A percentile compares a stretch with the other conserved stretches of the same genome.
Evolutionary conservation across 129 eudicot genomes (phyloP).

Genomic region (Tagetes patula): DNA sequence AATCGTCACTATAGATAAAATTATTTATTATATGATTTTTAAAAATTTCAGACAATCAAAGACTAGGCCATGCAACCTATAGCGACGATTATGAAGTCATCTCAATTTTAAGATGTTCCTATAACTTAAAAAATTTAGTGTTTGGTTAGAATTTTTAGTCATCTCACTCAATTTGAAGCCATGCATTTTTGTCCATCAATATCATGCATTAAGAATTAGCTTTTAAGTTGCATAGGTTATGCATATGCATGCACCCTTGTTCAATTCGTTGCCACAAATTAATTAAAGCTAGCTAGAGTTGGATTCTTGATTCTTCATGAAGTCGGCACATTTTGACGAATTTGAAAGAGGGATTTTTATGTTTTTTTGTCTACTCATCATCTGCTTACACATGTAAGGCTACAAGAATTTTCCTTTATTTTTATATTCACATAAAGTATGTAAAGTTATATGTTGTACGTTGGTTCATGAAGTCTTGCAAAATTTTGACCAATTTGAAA

Average conservation of each 20-base stretch:
- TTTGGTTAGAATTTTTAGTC: too few species aligned
- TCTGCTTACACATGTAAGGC: conserved; percentile 19
- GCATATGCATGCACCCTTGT: conserved; percentile 1
- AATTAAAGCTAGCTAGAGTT: not conserved
- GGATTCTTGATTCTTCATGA: not conserved
- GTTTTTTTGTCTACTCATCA: conserved; percentile 13
- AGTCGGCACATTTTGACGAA: conserved; percentile 25
- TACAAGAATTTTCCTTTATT: not conserved
- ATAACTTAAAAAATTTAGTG: too few species aligned
- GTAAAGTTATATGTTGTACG: too few species aligned
- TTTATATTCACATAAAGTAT: not conserved
- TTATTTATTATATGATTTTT: too few species aligned
- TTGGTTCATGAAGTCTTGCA: not conserved
- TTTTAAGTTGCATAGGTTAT: not conserved
- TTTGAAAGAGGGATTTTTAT: conserved; percentile 3
- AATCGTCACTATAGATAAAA: too few species aligned
- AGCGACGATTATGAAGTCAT: too few species aligned
- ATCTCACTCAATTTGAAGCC: too few species aligned
- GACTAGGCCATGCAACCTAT: too few species aligned
- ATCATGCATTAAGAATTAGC: not conserved
- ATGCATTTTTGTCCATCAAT: conserved; percentile 18
- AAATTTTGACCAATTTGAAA: conserved; percentile 19
- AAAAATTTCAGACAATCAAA: too few species aligned
- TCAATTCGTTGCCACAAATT: conserved; percentile 8
- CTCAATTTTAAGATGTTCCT: too few species aligned